A percentile compares a stretch with the other conserved stretches of the same genome.
phyloP scores from a whole-genome alignment of 2,329 filamentous ascomycete species.

The Hymenoscyphus fructigenus region DNA sequence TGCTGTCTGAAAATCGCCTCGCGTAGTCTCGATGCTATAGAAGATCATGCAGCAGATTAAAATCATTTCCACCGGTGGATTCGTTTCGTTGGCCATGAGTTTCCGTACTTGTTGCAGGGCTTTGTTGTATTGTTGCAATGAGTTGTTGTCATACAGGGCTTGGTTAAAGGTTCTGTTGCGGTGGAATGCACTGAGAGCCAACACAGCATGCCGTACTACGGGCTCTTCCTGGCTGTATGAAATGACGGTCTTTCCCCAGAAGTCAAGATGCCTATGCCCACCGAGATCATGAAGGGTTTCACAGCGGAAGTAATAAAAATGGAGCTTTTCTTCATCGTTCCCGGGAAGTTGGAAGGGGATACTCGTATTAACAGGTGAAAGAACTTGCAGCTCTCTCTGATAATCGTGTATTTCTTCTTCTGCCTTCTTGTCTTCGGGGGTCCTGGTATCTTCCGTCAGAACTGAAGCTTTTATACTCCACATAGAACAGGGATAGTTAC shows the following conservation, averaged over 20 bases:
- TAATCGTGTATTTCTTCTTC: neutral
- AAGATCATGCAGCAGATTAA: neutral
- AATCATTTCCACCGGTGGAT: neutral
- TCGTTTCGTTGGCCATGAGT: neutral
- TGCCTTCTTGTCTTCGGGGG: neutral
- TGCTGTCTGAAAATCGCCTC: neutral
- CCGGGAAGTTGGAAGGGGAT: conserved; percentile 1
- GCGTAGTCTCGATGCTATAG: neutral
- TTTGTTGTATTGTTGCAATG: neutral
- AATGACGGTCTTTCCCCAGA: neutral
- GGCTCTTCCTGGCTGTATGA: conserved; percentile 1
- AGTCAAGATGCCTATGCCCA: neutral
- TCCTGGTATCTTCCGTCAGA: neutral
- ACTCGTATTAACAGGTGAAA: neutral
- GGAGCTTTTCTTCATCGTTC: conserved; percentile 2
- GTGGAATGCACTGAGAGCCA: neutral
- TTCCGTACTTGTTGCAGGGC: neutral
- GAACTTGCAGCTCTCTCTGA: neutral
- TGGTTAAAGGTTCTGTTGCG: neutral
- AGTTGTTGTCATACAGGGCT: neutral
- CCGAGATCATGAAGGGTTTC: conserved; percentile 1
- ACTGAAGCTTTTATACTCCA: neutral
- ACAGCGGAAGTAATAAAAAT: conserved; percentile 4
- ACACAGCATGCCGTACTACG: neutral
- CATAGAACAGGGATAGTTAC: neutral